Conservation (phyloP, 441 rosid species). For the Eutrema salsugineum region DNA sequence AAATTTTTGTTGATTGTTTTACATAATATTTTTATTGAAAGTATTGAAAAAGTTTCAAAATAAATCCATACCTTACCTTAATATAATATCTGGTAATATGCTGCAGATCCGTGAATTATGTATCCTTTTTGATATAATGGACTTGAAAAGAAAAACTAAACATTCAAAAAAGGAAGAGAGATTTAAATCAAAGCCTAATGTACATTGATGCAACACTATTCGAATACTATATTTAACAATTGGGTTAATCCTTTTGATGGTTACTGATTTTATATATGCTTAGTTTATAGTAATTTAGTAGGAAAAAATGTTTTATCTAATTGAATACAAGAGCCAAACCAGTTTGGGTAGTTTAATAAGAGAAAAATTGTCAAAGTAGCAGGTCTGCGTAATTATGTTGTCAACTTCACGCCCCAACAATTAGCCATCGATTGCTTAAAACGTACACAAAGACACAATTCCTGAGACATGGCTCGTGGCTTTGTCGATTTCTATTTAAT, state of each 20-base stretch:
- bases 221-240: background rate
- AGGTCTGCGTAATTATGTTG: constrained; percentile 23
- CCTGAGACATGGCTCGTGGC: constrained; percentile 34
- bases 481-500: constrained; percentile 25
- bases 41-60: background rate
- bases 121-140: background rate
- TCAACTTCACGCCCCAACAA: constrained; percentile 30
- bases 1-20: background rate
- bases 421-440: constrained; percentile 24
- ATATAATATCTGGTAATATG: background rate
- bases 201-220: background rate
- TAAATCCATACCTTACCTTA: background rate
- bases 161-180: background rate
- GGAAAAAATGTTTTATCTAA: background rate
- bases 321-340: background rate
- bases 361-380: background rate
- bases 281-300: background rate
- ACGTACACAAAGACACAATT: constrained; percentile 29
- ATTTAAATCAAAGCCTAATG: background rate
- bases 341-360: background rate
- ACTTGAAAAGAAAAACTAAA: too few relatives aligned
- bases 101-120: background rate
- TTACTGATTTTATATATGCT: background rate
- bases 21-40: background rate
- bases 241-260: background rate